Evolutionary conservation across 768 basidiomycete genomes (phyloP).

Genomic region (Tricholomella constricta): DNA sequence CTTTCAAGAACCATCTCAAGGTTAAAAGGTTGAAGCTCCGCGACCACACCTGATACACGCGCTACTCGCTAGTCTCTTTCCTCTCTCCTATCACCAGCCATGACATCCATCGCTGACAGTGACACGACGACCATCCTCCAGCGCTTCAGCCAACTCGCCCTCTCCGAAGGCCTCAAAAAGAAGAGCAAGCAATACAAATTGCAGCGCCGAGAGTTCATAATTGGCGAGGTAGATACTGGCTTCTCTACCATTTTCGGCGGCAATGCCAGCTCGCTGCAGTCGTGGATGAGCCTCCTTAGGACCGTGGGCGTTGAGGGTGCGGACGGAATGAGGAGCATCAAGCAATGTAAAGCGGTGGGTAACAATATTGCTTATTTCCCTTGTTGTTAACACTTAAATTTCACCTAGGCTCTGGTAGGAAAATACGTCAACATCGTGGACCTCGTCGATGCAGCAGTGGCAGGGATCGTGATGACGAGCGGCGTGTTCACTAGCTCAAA

Average conservation of each 20-base stretch:
- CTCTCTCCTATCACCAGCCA: background rate
- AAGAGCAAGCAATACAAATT: slow-evolving; percentile 15
- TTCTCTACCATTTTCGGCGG: slow-evolving; percentile 13
- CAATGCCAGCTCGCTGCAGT: slow-evolving; percentile 9
- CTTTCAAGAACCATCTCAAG: too few relatives aligned
- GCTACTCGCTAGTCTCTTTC: background rate
- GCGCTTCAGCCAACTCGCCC: slow-evolving; percentile 12
- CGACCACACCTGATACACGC: background rate
- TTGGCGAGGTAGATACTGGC: slow-evolving; percentile 5
- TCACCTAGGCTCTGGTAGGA: slow-evolving; percentile 12
- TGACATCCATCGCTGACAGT: background rate
- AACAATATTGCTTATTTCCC: background rate
- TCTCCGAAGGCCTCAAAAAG: slow-evolving; percentile 15
- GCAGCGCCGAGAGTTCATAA: slow-evolving; percentile 10
- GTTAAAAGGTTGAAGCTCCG: background rate
- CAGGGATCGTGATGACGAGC: slow-evolving; percentile 5
- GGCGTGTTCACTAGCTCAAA: slow-evolving; percentile 8
- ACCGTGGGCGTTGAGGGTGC: slow-evolving; percentile 11
- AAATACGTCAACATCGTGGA: slow-evolving; percentile 22
- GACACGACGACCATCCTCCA: slow-evolving; percentile 9
- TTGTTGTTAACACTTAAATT: background rate
- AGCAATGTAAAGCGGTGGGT: slow-evolving; percentile 9
- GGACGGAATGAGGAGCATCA: slow-evolving; percentile 10
- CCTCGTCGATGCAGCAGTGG: slow-evolving; percentile 14
- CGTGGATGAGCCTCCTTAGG: slow-evolving; percentile 15